Conservation (phyloP, 192 early-diverging fungal genomes). For the Mortierella antarctica region DNA sequence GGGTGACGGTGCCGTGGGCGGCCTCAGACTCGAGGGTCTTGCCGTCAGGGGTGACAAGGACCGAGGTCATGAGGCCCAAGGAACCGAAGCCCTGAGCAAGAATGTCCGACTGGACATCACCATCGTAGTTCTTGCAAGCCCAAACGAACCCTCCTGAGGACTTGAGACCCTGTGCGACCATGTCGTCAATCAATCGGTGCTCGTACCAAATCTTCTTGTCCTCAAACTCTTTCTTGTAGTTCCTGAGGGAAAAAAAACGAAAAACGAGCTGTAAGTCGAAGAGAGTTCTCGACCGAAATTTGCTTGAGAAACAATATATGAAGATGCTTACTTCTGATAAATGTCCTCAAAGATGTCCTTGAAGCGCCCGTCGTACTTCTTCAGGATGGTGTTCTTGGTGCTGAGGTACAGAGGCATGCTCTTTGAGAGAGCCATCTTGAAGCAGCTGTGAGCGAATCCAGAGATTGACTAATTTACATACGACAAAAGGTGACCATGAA, state of each 20-base stretch:
- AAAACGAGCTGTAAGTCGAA: background rate
- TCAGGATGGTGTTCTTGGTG: constrained; percentile 99
- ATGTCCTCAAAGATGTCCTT: constrained; percentile 97
- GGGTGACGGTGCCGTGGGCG: constrained; percentile 94
- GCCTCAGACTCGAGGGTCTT: constrained; percentile 95
- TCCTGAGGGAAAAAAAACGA: constrained; percentile 33
- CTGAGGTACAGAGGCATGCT: constrained; percentile 96
- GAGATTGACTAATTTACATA: constrained; percentile 72
- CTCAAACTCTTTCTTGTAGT: constrained; percentile 88
- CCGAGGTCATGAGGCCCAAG: constrained; percentile 97
- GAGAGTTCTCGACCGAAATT: background rate
- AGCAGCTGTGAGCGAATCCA: constrained; percentile 95
- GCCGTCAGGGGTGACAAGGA: constrained; percentile 91
- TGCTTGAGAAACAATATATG: background rate
- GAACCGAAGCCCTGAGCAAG: constrained; percentile 94
- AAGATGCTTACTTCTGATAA: constrained; percentile 70
- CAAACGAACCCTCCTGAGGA: constrained; percentile 93
- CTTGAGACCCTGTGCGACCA: constrained; percentile 97
- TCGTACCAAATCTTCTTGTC: constrained; percentile 93
- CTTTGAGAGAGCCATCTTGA: constrained; percentile 91
- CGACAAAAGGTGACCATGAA: background rate
- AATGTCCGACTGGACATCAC: constrained; percentile 95
- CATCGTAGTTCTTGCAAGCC: constrained; percentile 96
- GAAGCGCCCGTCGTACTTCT: constrained; percentile 98
- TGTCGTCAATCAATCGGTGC: constrained; percentile 97